A percentile compares a stretch with the other conserved stretches of the same genome.
phyloP scores from a whole-genome alignment of 75 land plant species.

The Cupressus sempervirens region DNA sequence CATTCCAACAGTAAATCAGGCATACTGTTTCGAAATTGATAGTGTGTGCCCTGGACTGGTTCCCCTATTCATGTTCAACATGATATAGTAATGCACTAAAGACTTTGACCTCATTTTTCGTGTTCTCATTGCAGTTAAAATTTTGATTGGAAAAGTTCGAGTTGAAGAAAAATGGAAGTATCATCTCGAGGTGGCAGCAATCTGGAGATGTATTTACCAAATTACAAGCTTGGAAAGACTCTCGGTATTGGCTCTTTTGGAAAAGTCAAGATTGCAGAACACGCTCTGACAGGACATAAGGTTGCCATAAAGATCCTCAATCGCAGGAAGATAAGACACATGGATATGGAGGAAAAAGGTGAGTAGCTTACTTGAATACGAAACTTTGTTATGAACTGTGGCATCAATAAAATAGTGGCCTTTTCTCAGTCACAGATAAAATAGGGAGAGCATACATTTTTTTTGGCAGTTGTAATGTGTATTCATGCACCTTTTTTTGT shows the following conservation, averaged over 20 bases:
- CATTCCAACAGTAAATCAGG: not conserved
- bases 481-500: not conserved
- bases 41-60: not conserved
- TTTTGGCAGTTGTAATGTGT: not conserved
- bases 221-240: slow-evolving; percentile 80
- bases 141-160: not conserved
- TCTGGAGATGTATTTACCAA: slow-evolving; percentile 47
- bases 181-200: slow-evolving; percentile 17
- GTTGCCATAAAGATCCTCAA: slow-evolving; percentile 91
- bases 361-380: not conserved
- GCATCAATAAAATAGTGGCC: not conserved
- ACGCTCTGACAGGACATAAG: slow-evolving; percentile 71
- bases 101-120: not conserved
- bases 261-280: slow-evolving; percentile 86
- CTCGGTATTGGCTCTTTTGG: slow-evolving; percentile 91
- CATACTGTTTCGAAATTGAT: not conserved
- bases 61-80: not conserved
- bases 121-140: not conserved
- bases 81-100: not conserved
- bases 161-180: slow-evolving; percentile 17
- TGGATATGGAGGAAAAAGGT: slow-evolving; percentile 96
- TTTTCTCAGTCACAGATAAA: not conserved
- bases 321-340: slow-evolving; percentile 65
- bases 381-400: not conserved
- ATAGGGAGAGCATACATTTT: not conserved